Evolutionary conservation across 2,329 filamentous ascomycete genomes (phyloP).

Genomic region (Plenodomus biglobosus): DNA sequence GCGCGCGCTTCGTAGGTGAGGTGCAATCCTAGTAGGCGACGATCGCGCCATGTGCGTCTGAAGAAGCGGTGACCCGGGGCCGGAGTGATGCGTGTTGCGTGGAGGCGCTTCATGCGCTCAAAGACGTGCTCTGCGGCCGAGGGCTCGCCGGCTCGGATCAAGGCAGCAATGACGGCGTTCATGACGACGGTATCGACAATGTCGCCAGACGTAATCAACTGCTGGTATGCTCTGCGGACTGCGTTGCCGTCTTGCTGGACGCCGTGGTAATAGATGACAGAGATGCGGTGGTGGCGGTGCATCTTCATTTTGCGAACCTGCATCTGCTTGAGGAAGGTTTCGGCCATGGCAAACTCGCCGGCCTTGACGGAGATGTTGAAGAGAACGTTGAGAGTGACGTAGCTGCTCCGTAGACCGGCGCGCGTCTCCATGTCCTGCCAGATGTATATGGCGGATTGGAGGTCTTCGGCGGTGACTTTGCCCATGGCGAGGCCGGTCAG

Average conservation of each 20-base stretch:
- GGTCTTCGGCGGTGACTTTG: constrained; percentile 58
- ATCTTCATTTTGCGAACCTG: constrained; percentile 64
- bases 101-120: constrained; percentile 73
- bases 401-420: constrained; percentile 64
- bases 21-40: constrained; percentile 49
- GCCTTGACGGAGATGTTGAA: constrained; percentile 87
- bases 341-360: constrained; percentile 78
- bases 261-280: constrained; percentile 81
- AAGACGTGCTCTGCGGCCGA: constrained; percentile 79
- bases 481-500: constrained; percentile 74
- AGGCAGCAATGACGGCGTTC: constrained; percentile 80
- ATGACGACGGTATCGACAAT: constrained; percentile 84
- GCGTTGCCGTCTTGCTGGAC: constrained; percentile 71
- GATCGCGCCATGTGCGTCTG: constrained; percentile 46
- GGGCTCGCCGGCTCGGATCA: constrained; percentile 76
- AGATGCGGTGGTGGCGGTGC: constrained; percentile 79
- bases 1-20: constrained; percentile 50
- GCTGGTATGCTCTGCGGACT: constrained; percentile 74
- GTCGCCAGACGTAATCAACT: constrained; percentile 82
- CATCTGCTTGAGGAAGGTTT: constrained; percentile 86
- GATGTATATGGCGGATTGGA: constrained; percentile 70
- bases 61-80: constrained; percentile 31
- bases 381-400: constrained; percentile 89
- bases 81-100: constrained; percentile 43
- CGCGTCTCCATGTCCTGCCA: constrained; percentile 90